Evolutionary conservation across 805 yeast species (phyloP).

Genomic region (Saccharomycodes ludwigii): DNA sequence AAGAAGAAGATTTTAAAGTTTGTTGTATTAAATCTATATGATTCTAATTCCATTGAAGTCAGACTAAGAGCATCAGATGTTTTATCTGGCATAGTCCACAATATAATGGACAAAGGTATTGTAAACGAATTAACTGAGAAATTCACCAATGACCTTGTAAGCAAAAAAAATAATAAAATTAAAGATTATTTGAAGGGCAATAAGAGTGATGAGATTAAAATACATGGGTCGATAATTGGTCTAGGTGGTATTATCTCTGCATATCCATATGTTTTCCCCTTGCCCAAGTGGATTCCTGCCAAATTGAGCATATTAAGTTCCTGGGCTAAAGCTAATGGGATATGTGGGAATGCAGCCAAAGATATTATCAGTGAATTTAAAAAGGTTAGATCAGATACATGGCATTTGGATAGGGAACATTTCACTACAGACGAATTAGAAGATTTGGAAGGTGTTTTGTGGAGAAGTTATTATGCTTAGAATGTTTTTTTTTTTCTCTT

Average conservation of each 20-base stretch:
- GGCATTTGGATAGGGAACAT: conserved; percentile 77
- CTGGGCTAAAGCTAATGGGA: conserved; percentile 63
- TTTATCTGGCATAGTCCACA: conserved; percentile 70
- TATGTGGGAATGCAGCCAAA: conserved; percentile 76
- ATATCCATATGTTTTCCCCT: conserved; percentile 82
- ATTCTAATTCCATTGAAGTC: conserved; percentile 58
- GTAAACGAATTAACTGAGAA: conserved; percentile 26
- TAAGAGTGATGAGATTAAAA: conserved; percentile 27
- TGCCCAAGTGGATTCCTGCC: conserved; percentile 80
- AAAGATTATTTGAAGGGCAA: conserved; percentile 3
- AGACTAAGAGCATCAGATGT: conserved; percentile 62
- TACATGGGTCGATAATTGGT: conserved; percentile 85
- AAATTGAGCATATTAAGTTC: conserved; percentile 58
- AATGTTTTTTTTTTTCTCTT: background rate
- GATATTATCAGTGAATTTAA: conserved; percentile 72
- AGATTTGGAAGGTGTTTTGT: conserved; percentile 85
- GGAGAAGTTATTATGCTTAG: conserved; percentile 84
- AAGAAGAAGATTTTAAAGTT: conserved; percentile 37
- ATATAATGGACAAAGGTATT: conserved; percentile 33
- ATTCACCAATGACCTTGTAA: conserved; percentile 25
- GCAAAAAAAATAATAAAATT: conserved; percentile 4
- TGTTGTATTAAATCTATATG: conserved; percentile 37
- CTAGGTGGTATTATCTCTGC: conserved; percentile 82
- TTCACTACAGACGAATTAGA: conserved; percentile 73
- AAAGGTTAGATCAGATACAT: conserved; percentile 85